Evolutionary conservation across 1,139 yeast genomes (phyloP).

Genomic region (Cylindricascospora bacillispora): DNA sequence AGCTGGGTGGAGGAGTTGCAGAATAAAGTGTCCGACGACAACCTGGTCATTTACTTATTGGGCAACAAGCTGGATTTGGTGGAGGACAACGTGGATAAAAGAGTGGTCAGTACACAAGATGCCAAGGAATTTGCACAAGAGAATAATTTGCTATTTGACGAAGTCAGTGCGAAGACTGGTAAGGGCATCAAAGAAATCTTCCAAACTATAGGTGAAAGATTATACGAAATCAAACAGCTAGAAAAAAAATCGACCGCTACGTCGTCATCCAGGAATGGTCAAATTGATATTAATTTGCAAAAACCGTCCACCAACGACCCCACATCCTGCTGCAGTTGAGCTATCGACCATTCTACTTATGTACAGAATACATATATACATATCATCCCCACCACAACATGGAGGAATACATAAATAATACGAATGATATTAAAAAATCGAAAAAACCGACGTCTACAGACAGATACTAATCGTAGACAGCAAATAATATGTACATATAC

Average conservation of each 20-base stretch:
- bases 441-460: too few species aligned
- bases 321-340: conserved; percentile 27
- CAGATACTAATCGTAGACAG: too few species aligned
- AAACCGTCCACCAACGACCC: conserved; percentile 37
- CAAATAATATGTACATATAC: too few species aligned
- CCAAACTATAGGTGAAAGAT: conserved; percentile 63
- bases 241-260: conserved; percentile 14
- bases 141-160: conserved; percentile 70
- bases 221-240: conserved; percentile 26
- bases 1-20: conserved; percentile 94
- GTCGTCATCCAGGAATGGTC: conserved; percentile 7
- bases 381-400: too few species aligned
- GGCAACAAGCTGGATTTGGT: conserved; percentile 71
- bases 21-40: conserved; percentile 64
- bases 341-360: neutral
- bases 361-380: neutral
- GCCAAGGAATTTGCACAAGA: conserved; percentile 56
- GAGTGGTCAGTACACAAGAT: conserved; percentile 42
- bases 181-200: conserved; percentile 71
- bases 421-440: too few species aligned
- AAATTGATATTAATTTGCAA: conserved; percentile 30
- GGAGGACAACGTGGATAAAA: conserved; percentile 28
- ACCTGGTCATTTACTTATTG: conserved; percentile 74
- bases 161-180: conserved; percentile 91
- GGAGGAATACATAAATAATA: too few species aligned